These are phyloP conservation scores for Nicotiana knightiana DNA, from an alignment of 257 asterid species.

Conservation along the genomic window DNA sequence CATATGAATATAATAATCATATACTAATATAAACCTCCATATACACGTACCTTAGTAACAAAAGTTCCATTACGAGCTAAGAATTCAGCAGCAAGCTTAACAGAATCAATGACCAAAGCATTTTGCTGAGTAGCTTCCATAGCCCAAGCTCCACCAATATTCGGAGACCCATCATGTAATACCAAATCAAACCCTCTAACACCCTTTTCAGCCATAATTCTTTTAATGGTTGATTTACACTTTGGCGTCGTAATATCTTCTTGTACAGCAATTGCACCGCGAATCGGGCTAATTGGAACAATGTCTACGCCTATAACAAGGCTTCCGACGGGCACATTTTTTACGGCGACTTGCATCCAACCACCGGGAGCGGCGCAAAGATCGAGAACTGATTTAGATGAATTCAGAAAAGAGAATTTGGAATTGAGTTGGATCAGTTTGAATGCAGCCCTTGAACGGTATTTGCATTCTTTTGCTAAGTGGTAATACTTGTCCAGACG, in stretches of 20 bases:
- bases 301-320: conserved; percentile 80
- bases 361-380: conserved; percentile 99
- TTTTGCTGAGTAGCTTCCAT: conserved; percentile 82
- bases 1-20: not conserved
- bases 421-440: conserved; percentile 76
- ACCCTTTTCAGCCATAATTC: conserved; percentile 68
- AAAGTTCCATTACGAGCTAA: conserved; percentile 83
- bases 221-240: conserved; percentile 51
- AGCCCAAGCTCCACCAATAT: conserved; percentile 97
- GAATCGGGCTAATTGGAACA: conserved; percentile 68
- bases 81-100: conserved; percentile 72
- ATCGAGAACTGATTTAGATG: conserved; percentile 72
- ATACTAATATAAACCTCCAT: not conserved
- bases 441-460: conserved; percentile 88
- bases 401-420: conserved; percentile 58
- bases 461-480: conserved; percentile 78
- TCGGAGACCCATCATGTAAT: conserved; percentile 84
- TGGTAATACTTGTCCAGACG: conserved; percentile 75
- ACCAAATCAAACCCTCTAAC: conserved; percentile 62
- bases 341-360: conserved; percentile 88
- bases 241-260: conserved; percentile 69
- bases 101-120: conserved; percentile 78
- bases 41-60: conserved; percentile 59
- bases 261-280: conserved; percentile 73
- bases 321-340: conserved; percentile 67